Conservation (phyloP, 805 yeast species). For the Cyberlindnera xishuangbannaensis region DNA sequence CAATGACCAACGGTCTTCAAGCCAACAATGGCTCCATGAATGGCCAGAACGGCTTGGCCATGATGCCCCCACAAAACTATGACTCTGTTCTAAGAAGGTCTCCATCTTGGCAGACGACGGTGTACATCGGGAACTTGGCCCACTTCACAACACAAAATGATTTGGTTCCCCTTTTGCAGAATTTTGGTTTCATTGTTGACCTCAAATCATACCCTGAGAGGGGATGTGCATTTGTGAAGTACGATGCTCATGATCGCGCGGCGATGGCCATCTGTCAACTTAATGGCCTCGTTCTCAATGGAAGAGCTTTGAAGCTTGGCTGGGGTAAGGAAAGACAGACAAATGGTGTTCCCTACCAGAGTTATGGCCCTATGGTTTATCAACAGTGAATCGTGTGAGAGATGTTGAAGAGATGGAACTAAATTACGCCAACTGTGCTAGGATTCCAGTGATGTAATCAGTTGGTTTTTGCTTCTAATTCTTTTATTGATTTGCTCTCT, state of each 20-base stretch:
- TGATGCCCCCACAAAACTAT: slow-evolving; percentile 47
- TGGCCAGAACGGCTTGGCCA: slow-evolving; percentile 6
- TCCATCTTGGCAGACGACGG: slow-evolving; percentile 81
- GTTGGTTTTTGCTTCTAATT: too few relatives aligned
- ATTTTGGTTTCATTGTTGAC: slow-evolving; percentile 78
- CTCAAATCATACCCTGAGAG: slow-evolving; percentile 74
- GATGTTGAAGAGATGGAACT: too few relatives aligned
- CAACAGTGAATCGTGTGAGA: slow-evolving; percentile 9
- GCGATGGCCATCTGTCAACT: slow-evolving; percentile 82
- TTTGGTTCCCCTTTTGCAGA: slow-evolving; percentile 65
- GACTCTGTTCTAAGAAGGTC: slow-evolving; percentile 72
- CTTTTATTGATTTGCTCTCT: too few relatives aligned
- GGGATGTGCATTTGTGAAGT: slow-evolving; percentile 86
- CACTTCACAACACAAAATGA: slow-evolving; percentile 71
- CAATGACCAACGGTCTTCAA: slow-evolving; percentile 2
- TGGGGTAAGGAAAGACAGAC: slow-evolving; percentile 70
- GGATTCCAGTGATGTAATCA: too few relatives aligned
- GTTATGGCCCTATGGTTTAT: slow-evolving; percentile 16
- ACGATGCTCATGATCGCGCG: slow-evolving; percentile 82
- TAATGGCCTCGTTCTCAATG: slow-evolving; percentile 63
- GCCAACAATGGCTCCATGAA: slow-evolving; percentile 3
- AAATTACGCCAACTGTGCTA: too few relatives aligned
- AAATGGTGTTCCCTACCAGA: slow-evolving; percentile 20
- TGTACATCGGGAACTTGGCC: slow-evolving; percentile 80
- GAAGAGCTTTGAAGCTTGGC: slow-evolving; percentile 74